Evolutionary conservation across 176 grass and related monocot genomes (phyloP), one percentile per base, ranked within the genome.

Genomic region (Juncus effusus): DNA sequence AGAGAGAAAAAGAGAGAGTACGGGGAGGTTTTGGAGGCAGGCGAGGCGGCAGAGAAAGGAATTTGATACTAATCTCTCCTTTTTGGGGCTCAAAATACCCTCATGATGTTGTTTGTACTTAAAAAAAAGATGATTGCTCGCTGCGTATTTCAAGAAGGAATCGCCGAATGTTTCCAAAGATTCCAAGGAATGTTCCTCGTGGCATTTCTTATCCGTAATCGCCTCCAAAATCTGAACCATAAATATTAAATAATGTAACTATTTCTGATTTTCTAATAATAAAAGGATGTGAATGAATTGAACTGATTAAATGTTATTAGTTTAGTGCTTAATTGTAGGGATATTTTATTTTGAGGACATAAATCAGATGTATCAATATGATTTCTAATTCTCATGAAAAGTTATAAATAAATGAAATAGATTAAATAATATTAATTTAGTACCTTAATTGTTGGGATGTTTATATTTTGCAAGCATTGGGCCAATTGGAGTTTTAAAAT

Each of bases 111-210:
- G 76, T 59, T 57, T 78, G 65, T 84, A 74, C 73, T 86, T 78
- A 4, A 15, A 28, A 75, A 84, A 95, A 13, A 95, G 65, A 76
- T 95, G 77, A 36, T 86, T 77, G 54, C 82, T 77, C 56, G 77
- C 42, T 63, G 81, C 75, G 76, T 90, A 95, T 58, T 95, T 90
- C 13, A 95, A 80, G 36, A 95, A 95, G 68, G 90, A 95, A 62
- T 95, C 90, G 35, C 86, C 86, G 60, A 95, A 85, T 74, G 90
- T 89, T 77, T 95, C 90, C 61, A 95, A 71, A 61, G 86, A 84
- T 79, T 95, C 90, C 69, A 86, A 84, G 7, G 86, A 90, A 63
- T 83, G 84, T 12, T 86, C 74, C 62, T 95, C 90, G 12, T 76
- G 62, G 49, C 86, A 89, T 40, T 89, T 80, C 50, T 89, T 89